These are phyloP conservation scores for Penicillium verhagenii DNA, from an alignment of 495 filamentous ascomycete species.

Conservation along the genomic window DNA sequence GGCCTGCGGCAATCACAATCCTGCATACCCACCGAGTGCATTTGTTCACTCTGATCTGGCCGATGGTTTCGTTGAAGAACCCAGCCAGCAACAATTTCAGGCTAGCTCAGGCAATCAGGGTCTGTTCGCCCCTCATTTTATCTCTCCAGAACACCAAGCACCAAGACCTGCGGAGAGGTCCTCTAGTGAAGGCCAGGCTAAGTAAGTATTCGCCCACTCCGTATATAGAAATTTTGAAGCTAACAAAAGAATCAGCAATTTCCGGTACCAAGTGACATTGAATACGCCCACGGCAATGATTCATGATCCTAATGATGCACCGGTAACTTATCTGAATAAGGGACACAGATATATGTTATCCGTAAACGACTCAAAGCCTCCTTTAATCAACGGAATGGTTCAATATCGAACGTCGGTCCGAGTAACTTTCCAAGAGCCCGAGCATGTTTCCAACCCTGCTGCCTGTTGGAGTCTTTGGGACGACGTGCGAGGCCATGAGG, in stretches of 20 bases:
- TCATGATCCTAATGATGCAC: neutral
- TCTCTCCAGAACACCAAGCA: neutral
- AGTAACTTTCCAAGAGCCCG: slow-evolving; percentile 91
- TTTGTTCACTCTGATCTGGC: neutral
- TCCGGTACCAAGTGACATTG: neutral
- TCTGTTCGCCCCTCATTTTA: neutral
- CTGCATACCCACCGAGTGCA: neutral
- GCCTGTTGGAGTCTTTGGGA: slow-evolving; percentile 97
- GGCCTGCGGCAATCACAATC: neutral
- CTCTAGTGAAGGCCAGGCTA: neutral
- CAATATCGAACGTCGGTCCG: slow-evolving; percentile 85
- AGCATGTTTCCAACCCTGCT: slow-evolving; percentile 77
- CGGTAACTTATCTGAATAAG: slow-evolving; percentile 5
- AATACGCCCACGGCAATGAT: slow-evolving; percentile 3
- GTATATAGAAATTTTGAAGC: neutral
- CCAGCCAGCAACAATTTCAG: neutral
- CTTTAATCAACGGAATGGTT: slow-evolving; percentile 43
- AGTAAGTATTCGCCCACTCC: neutral
- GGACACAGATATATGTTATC: neutral
- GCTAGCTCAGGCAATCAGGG: neutral
- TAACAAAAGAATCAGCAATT: neutral
- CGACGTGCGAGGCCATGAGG: slow-evolving; percentile 82
- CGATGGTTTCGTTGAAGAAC: neutral
- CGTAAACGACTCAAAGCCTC: slow-evolving; percentile 13
- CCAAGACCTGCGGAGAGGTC: neutral